A percentile compares a stretch with the other conserved stretches of the same genome.
phyloP scores from a whole-genome alignment of 225 moss, liverwort and hornwort genomes.

The Bryum argenteum region DNA sequence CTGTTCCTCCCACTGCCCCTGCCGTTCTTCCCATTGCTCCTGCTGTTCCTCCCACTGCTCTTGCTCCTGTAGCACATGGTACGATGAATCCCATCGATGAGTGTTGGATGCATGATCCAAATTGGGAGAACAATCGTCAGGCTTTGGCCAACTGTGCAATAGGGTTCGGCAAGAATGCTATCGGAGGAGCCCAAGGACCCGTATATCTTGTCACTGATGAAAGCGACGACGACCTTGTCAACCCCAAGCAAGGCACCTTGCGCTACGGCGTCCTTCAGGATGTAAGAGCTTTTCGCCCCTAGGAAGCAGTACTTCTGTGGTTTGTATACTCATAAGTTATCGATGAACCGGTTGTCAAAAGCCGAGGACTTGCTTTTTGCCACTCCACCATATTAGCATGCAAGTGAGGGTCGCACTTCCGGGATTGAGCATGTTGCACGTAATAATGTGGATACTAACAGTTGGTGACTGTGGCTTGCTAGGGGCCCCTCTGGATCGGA shows the following conservation, averaged over 20 bases:
- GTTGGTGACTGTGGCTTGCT: background rate
- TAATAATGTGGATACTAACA: too few relatives aligned
- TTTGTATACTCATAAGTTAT: too few relatives aligned
- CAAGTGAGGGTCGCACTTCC: too few relatives aligned
- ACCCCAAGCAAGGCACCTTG: conserved; percentile 42
- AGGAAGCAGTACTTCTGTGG: too few relatives aligned
- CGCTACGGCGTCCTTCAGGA: conserved; percentile 37
- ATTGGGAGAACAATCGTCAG: conserved; percentile 47
- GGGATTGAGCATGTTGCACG: background rate
- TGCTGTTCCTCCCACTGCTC: too few relatives aligned
- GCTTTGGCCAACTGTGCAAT: conserved; percentile 38
- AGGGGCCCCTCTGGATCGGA: conserved; percentile 51
- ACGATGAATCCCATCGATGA: conserved; percentile 40
- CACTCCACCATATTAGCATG: too few relatives aligned
- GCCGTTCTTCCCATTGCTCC: too few relatives aligned
- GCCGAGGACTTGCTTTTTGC: too few relatives aligned
- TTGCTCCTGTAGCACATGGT: too few relatives aligned
- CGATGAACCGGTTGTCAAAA: too few relatives aligned
- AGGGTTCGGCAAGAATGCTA: conserved; percentile 41
- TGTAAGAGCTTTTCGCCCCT: background rate
- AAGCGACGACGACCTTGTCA: conserved; percentile 35
- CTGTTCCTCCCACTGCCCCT: too few relatives aligned
- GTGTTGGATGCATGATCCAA: conserved; percentile 40
- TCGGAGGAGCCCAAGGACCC: conserved; percentile 42
- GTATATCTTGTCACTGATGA: conserved; percentile 42